Evolutionary conservation across 2,329 filamentous ascomycete species (phyloP).

Genomic region (Colletotrichum noveboracense): DNA sequence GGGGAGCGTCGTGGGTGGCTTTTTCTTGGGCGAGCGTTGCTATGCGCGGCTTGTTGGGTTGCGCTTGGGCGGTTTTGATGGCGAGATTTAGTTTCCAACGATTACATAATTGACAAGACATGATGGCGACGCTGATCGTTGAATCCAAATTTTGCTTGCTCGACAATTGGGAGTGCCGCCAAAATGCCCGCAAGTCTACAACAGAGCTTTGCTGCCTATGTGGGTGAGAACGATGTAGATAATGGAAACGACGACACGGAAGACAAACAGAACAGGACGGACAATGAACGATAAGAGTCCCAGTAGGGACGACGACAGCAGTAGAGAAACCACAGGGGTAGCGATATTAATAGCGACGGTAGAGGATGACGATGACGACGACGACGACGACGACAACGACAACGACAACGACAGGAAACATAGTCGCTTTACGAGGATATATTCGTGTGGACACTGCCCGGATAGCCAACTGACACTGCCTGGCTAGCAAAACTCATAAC

Average conservation of each 20-base stretch:
- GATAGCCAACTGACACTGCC: too few relatives aligned
- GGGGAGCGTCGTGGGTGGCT: neutral
- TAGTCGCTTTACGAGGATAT: too few relatives aligned
- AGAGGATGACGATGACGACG: too few relatives aligned
- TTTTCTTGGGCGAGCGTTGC: neutral
- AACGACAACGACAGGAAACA: too few relatives aligned
- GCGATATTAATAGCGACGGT: too few relatives aligned
- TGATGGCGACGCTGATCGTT: neutral
- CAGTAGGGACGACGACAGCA: neutral
- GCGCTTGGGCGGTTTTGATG: neutral
- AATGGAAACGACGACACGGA: neutral
- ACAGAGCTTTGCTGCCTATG: neutral
- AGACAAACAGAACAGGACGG: neutral
- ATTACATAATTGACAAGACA: neutral
- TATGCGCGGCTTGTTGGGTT: neutral
- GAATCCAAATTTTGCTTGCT: neutral
- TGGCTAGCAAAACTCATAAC: neutral
- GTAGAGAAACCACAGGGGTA: neutral
- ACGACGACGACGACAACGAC: too few relatives aligned
- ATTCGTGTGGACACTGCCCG: too few relatives aligned
- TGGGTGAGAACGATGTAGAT: neutral
- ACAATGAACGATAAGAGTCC: neutral
- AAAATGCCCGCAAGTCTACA: neutral
- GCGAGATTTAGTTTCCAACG: neutral
- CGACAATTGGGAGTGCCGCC: neutral